Evolutionary conservation across 2,329 filamentous ascomycete genomes (phyloP), one percentile per base, ranked within the genome.

Genomic region (Neonectria magnoliae): DNA sequence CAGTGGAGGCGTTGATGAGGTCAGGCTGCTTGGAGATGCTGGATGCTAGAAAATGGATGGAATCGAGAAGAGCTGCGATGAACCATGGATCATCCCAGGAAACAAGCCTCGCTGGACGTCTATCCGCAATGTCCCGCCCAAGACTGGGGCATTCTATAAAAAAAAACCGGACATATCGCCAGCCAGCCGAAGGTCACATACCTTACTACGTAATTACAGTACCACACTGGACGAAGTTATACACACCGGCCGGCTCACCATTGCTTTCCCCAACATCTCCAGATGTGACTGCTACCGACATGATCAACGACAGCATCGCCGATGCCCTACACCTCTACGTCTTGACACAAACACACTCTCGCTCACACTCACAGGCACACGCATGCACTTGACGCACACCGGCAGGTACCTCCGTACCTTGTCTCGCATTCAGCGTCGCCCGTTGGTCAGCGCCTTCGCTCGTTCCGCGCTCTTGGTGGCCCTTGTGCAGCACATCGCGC

Each of bases 21-120:
- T 67, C 66, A 64, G 60, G 56, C 55, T 52, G 64, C 62, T 65
- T 62, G 53, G 42, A 31, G 51, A 59, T 59, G 51, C 50, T 62
- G 38, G 27, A 29, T 29, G 27, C 27, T 29, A 29, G 27, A 57
- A 62, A 58, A 60, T 41, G 63, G 57, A 68, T 56, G 51, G 55
- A 60, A 70, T 71, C 67, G 55, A 71, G 69, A 70, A 68, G 65
- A 56, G 63, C 59, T 59, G 22, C 22, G 58, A 27, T 60, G 58
- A 54, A 62, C 48, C 63, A 66, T 67, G 61, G 65, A 65, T 65
- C 14, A 66, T 64, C 71, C 71, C 47, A 42, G 71, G 14, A 70
- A 62, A 31, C 20, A 69, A 62, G 31, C 18, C 9, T 20, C 38
- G 38, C 52, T 29, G 33, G 16, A 48, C 52, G 31, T 52, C 54